These are phyloP conservation scores for Limnanthes douglasii DNA, from an alignment of 345 rosid genomes.

Conservation along the genomic window DNA sequence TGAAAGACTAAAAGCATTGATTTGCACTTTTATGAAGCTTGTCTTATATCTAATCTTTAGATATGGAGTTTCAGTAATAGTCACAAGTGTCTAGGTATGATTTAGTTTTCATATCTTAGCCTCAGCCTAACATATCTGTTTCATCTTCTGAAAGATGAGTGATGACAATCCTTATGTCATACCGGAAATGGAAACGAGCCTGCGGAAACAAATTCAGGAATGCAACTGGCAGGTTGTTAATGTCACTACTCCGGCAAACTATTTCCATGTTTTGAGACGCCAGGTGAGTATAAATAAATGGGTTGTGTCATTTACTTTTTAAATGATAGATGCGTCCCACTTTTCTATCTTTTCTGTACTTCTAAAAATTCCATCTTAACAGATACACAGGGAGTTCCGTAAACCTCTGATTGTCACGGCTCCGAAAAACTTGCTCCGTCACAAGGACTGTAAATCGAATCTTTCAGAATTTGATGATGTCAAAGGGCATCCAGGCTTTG, in stretches of 20 bases:
- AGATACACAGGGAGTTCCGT: conserved; percentile 86
- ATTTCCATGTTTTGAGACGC: conserved; percentile 66
- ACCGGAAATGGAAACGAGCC: conserved; percentile 71
- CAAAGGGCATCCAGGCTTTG: conserved; percentile 85
- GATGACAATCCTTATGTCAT: conserved; percentile 65
- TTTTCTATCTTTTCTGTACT: neutral
- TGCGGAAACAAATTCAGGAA: conserved; percentile 65
- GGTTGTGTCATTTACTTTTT: neutral
- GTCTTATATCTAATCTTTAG: too few species aligned
- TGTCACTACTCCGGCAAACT: conserved; percentile 79
- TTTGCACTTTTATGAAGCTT: neutral
- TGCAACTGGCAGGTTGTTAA: conserved; percentile 84
- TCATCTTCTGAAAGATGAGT: conserved; percentile 39
- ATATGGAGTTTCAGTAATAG: too few species aligned
- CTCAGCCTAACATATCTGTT: neutral
- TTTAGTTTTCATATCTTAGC: neutral
- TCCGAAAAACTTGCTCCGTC: conserved; percentile 85
- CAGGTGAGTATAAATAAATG: conserved; percentile 27
- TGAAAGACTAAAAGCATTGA: too few species aligned
- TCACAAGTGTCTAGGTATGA: too few species aligned
- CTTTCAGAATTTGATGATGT: conserved; percentile 85
- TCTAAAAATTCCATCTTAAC: conserved; percentile 8
- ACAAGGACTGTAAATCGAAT: conserved; percentile 75
- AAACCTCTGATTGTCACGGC: conserved; percentile 85
- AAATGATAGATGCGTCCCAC: neutral